phyloP scores from a whole-genome alignment of 305 asterid species.

The Fraxinus ornus region DNA sequence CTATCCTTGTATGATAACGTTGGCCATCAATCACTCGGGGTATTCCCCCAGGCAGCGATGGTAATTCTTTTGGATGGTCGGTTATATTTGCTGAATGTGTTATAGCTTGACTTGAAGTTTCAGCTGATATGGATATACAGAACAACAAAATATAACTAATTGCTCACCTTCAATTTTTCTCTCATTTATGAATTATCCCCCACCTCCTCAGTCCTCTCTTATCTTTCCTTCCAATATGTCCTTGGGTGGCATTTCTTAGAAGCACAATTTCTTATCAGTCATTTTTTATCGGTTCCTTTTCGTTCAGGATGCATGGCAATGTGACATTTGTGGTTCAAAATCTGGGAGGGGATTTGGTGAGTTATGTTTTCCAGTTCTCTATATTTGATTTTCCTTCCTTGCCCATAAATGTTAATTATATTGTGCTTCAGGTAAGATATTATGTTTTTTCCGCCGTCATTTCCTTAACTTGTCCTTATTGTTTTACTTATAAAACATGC shows the following conservation, averaged over 20 bases:
- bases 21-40: slow-evolving; percentile 88
- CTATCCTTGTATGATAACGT: slow-evolving; percentile 81
- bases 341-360: slow-evolving; percentile 98
- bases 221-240: slow-evolving; percentile 2
- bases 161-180: not conserved
- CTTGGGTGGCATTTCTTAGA: slow-evolving; percentile 1
- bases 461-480: not conserved
- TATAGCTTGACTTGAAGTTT: slow-evolving; percentile 9
- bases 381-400: slow-evolving; percentile 7
- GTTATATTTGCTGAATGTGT: slow-evolving; percentile 8
- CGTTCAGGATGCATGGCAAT: slow-evolving; percentile 89
- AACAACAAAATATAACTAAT: not conserved
- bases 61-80: slow-evolving; percentile 41
- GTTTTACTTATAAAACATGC: not conserved
- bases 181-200: not conserved
- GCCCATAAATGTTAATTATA: not conserved
- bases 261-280: slow-evolving; percentile 9
- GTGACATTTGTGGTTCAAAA: slow-evolving; percentile 89
- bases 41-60: slow-evolving; percentile 90
- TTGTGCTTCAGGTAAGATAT: not conserved
- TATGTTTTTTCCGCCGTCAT: not conserved
- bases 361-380: slow-evolving; percentile 24
- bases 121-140: slow-evolving; percentile 6
- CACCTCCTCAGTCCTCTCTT: not conserved
- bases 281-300: slow-evolving; percentile 22